These are phyloP conservation scores for Plasmopara viticola DNA, from an alignment of 352 stramenopile genomes.

Conservation along the genomic window DNA sequence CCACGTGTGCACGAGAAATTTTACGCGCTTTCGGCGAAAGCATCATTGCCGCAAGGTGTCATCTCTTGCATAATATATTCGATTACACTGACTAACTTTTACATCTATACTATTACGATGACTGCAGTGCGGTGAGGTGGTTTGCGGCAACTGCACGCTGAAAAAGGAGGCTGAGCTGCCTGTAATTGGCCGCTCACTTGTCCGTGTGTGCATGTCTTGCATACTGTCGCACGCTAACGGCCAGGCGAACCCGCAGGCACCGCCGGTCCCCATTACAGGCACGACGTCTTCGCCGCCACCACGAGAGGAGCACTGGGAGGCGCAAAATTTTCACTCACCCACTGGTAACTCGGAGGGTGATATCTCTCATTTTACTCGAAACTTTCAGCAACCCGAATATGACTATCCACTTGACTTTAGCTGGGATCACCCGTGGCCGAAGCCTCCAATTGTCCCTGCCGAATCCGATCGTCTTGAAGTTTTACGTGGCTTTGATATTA, in stretches of 20 bases:
- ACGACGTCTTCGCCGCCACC: slow-evolving; percentile 40
- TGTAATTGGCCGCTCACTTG: slow-evolving; percentile 76
- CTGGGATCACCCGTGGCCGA: slow-evolving; percentile 85
- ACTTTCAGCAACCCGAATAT: slow-evolving; percentile 77
- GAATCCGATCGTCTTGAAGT: slow-evolving; percentile 71
- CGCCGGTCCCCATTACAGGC: slow-evolving; percentile 31
- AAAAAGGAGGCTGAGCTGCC: slow-evolving; percentile 85
- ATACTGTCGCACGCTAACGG: slow-evolving; percentile 80
- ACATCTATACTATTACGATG: not conserved
- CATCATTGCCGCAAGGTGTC: slow-evolving; percentile 83
- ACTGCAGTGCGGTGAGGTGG: slow-evolving; percentile 75
- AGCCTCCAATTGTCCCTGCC: slow-evolving; percentile 62
- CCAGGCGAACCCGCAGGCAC: slow-evolving; percentile 66
- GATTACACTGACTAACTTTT: slow-evolving; percentile 2
- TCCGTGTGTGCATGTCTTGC: slow-evolving; percentile 87
- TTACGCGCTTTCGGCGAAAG: slow-evolving; percentile 84
- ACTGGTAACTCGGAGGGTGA: slow-evolving; percentile 75
- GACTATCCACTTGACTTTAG: slow-evolving; percentile 85
- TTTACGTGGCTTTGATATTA: slow-evolving; percentile 80
- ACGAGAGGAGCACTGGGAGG: slow-evolving; percentile 51
- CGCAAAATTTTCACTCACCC: slow-evolving; percentile 79
- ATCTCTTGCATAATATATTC: not conserved
- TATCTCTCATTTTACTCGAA: slow-evolving; percentile 63
- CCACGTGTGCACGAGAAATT: slow-evolving; percentile 86
- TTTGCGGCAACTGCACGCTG: slow-evolving; percentile 82